phyloP scores from a whole-genome alignment of 2,329 filamentous ascomycete genomes.

The Pseudogymnoascus sp. region DNA sequence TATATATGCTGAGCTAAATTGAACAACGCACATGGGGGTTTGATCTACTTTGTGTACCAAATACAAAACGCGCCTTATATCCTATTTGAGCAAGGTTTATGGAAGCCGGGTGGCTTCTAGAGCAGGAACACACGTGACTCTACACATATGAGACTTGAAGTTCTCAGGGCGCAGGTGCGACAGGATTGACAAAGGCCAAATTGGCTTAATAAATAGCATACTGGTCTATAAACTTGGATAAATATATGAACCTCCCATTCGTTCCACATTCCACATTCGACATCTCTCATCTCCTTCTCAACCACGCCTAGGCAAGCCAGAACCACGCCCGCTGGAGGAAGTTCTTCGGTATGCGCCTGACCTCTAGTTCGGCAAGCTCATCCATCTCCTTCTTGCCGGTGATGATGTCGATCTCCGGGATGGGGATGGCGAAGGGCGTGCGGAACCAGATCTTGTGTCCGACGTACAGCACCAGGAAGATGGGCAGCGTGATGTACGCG shows the following conservation, averaged over 20 bases:
- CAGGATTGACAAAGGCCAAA: slow-evolving; percentile 1
- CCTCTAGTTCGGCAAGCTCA: slow-evolving; percentile 38
- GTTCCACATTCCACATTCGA: neutral
- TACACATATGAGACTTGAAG: neutral
- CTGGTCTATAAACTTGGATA: slow-evolving; percentile 4
- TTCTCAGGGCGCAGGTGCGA: neutral
- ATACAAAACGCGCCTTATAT: neutral
- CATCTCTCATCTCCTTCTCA: neutral
- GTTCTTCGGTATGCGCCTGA: slow-evolving; percentile 43
- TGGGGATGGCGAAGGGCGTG: slow-evolving; percentile 37
- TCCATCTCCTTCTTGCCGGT: slow-evolving; percentile 58
- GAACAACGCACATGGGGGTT: neutral
- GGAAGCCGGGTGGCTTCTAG: too few species aligned
- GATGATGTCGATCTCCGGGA: slow-evolving; percentile 46
- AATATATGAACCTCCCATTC: neutral
- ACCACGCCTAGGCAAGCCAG: slow-evolving; percentile 41
- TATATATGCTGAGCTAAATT: neutral
- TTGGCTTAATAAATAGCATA: slow-evolving; percentile 9
- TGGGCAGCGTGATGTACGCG: slow-evolving; percentile 55
- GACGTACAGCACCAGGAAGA: slow-evolving; percentile 53
- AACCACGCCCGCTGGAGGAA: slow-evolving; percentile 47
- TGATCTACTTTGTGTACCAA: neutral
- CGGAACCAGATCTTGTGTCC: slow-evolving; percentile 50
- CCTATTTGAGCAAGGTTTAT: neutral
- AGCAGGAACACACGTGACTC: neutral